Evolutionary conservation across 2,329 filamentous ascomycete species (phyloP).

Genomic region (Gyromitra esculenta): DNA sequence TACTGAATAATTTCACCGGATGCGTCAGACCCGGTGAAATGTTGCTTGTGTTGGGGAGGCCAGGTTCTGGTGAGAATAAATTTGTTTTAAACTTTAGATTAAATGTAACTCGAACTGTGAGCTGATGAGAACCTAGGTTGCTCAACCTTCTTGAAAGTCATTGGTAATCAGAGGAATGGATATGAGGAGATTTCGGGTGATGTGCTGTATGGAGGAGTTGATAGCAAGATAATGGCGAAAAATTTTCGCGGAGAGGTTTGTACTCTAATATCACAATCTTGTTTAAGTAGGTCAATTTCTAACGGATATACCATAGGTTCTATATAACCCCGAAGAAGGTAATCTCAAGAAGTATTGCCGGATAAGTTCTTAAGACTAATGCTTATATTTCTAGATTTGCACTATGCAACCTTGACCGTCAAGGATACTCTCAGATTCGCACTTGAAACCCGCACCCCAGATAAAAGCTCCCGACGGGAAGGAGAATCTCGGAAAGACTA

Average conservation of each 20-base stretch:
- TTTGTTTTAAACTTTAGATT: background rate
- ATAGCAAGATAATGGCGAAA: slow-evolving; percentile 66
- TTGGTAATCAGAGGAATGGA: slow-evolving; percentile 68
- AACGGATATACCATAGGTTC: slow-evolving; percentile 58
- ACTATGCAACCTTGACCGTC: slow-evolving; percentile 83
- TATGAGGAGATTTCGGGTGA: slow-evolving; percentile 59
- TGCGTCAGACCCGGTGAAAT: slow-evolving; percentile 72
- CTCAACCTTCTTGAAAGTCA: slow-evolving; percentile 73
- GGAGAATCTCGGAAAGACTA: slow-evolving; percentile 62
- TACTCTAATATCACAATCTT: background rate
- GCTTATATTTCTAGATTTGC: slow-evolving; percentile 71
- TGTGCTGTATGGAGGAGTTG: slow-evolving; percentile 67
- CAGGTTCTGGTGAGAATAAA: slow-evolving; percentile 67
- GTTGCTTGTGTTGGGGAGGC: slow-evolving; percentile 81
- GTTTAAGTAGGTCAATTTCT: slow-evolving; percentile 2
- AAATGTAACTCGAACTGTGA: background rate
- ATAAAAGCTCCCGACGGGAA: slow-evolving; percentile 80
- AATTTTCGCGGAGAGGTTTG: slow-evolving; percentile 70
- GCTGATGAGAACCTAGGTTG: slow-evolving; percentile 62
- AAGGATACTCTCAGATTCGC: slow-evolving; percentile 89
- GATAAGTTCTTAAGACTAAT: slow-evolving; percentile 60
- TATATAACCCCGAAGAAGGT: slow-evolving; percentile 77
- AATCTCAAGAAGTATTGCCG: slow-evolving; percentile 61
- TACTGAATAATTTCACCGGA: slow-evolving; percentile 54
- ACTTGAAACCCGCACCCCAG: slow-evolving; percentile 92